Conservation (phyloP, 768 basidiomycete genomes). For the Collybiopsis luxurians region DNA sequence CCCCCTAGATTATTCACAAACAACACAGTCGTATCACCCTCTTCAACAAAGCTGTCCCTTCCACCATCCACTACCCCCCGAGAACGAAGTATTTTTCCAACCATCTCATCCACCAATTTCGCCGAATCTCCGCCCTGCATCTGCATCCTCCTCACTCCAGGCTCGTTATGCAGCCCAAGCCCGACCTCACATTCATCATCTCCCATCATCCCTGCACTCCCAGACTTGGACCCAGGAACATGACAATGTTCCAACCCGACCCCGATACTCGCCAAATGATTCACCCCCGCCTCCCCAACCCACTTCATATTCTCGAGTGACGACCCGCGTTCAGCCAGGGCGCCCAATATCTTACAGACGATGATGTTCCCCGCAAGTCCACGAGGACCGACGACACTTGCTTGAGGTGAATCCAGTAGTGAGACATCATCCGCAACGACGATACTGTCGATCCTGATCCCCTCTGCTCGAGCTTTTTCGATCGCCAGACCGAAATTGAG, state of each 20-base stretch:
- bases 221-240: conserved; percentile 38
- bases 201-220: conserved; percentile 13
- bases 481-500: conserved; percentile 59
- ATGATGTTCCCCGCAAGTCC: conserved; percentile 46
- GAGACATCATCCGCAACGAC: conserved; percentile 59
- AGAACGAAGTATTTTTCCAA: conserved; percentile 28
- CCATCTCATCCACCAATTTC: conserved; percentile 29
- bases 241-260: conserved; percentile 55
- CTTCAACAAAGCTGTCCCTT: conserved; percentile 17
- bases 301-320: conserved; percentile 28
- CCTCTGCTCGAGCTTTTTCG: conserved; percentile 43
- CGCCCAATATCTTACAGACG: conserved; percentile 57
- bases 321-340: conserved; percentile 40
- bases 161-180: conserved; percentile 57
- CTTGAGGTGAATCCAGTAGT: conserved; percentile 24
- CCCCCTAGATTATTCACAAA: conserved; percentile 43
- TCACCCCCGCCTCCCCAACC: conserved; percentile 32
- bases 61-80: conserved; percentile 13
- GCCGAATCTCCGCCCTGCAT: conserved; percentile 35
- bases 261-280: conserved; percentile 31
- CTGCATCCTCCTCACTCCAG: conserved; percentile 33
- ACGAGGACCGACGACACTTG: conserved; percentile 43
- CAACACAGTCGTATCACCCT: conserved; percentile 36
- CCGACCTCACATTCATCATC: conserved; percentile 44
- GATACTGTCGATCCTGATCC: conserved; percentile 39